phyloP scores from a whole-genome alignment of 805 yeast species.

The Pichia manshurica region DNA sequence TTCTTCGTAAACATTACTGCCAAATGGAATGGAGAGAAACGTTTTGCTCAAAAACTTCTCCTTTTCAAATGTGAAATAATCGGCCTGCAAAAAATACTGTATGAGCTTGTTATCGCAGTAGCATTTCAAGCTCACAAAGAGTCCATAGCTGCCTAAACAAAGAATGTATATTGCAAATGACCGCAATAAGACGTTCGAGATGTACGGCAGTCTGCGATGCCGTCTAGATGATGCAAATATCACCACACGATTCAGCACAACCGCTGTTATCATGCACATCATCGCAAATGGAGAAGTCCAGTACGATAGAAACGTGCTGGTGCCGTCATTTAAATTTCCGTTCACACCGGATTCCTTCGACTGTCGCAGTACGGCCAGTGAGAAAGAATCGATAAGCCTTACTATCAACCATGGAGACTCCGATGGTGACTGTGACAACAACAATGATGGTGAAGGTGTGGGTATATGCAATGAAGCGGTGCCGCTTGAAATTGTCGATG shows the following conservation, averaged over 20 bases:
- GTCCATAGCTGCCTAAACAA: conserved; percentile 32
- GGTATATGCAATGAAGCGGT: not conserved
- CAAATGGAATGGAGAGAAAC: conserved; percentile 27
- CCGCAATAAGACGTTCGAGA: conserved; percentile 33
- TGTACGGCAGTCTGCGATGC: conserved; percentile 30
- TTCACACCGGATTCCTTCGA: conserved; percentile 29
- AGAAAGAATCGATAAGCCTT: conserved; percentile 26
- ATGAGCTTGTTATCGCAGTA: conserved; percentile 10
- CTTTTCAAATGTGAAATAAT: conserved; percentile 23
- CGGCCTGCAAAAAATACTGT: conserved; percentile 10
- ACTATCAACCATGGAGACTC: conserved; percentile 22
- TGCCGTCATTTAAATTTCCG: conserved; percentile 6
- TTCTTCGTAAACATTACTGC: conserved; percentile 3
- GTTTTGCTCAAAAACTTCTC: conserved; percentile 18
- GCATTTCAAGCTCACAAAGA: conserved; percentile 22
- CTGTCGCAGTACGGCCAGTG: conserved; percentile 32
- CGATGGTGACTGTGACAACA: not conserved
- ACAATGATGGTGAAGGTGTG: not conserved
- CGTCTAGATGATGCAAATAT: conserved; percentile 52
- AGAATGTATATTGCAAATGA: conserved; percentile 33
- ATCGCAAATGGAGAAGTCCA: conserved; percentile 46
- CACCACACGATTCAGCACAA: conserved; percentile 50
- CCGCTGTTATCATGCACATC: conserved; percentile 52
- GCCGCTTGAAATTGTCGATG: no score
- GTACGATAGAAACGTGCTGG: conserved; percentile 39